These are phyloP conservation scores for Diaporthe caulivora DNA, from an alignment of 2,329 filamentous ascomycete genomes.

Conservation along the genomic window DNA sequence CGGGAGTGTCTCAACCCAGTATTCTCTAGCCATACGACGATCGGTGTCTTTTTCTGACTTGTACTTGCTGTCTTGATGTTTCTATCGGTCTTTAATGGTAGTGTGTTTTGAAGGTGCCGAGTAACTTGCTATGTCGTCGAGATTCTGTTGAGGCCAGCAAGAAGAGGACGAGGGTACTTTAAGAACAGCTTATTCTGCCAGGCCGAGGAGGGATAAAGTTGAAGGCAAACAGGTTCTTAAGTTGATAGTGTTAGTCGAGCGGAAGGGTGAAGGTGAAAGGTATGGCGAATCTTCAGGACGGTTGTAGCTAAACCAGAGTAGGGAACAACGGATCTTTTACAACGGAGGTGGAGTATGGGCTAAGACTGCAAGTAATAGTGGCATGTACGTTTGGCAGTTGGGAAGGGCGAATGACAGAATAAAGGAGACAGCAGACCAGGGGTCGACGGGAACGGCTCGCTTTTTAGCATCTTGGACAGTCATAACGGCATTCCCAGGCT, in stretches of 20 bases:
- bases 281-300: constrained; percentile 12
- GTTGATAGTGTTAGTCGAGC: background rate
- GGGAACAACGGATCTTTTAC: constrained; percentile 24
- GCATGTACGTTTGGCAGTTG: constrained; percentile 32
- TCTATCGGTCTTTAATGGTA: background rate
- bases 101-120: background rate
- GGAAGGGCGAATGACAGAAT: constrained; percentile 34
- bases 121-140: background rate
- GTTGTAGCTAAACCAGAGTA: constrained; percentile 32
- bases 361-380: constrained; percentile 35
- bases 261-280: background rate
- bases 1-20: constrained; percentile 34
- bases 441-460: constrained; percentile 33
- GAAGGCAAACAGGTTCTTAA: background rate
- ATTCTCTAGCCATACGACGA: constrained; percentile 38
- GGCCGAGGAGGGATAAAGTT: background rate
- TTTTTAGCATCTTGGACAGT: constrained; percentile 36
- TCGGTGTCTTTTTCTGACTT: background rate
- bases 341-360: constrained; percentile 27
- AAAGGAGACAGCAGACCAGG: constrained; percentile 27
- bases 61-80: no score
- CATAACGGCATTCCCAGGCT: constrained; percentile 30
- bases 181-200: background rate
- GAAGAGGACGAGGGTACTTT: background rate
- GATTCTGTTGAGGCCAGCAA: background rate